Base-by-base conservation (phyloP, 2,329 filamentous ascomycete species). In the Moelleriella libera region DNA sequence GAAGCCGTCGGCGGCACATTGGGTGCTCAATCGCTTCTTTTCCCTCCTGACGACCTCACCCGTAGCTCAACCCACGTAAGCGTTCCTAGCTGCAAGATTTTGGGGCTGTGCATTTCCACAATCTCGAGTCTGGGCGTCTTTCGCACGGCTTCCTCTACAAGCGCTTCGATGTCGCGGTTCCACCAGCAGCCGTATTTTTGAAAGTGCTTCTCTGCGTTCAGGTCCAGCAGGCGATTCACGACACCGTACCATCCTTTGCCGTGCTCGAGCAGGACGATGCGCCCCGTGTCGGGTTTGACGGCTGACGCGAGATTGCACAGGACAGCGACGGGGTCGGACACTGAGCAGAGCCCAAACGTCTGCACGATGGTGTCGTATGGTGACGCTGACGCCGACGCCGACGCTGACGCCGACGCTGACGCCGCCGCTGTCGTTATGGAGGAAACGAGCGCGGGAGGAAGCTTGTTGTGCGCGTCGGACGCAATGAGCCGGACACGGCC, bases 171-270 rank as follows among this genome's bases (percentile, higher is more conserved):
- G 56, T 82, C 78, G 46, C 79, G 67, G 62, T 83, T 83, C 78
- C 78, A 82, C 79, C 79, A 82, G 63, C 79, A 83, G 3, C 79
- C 79, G 56, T 76, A 82, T 54, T 73, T 70, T 28, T 67, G 63
- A 49, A 79, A 80, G 55, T 82, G 79, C 28, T 64, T 62, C 12
- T 63, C 61, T 0, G 79, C 78, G 48, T 71, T 69, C 51, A 63
- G 65, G 61, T 83, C 78, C 32, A 83, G 61, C 14, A 75, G 54
- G 8, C 64, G 61, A 57, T 83, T 82, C 34, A 82, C 62, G 47
- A 75, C 63, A 5, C 67, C 65, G 60, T 68, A 78, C 56, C 62
- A 68, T 12, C 75, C 76, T 50, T 75, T 72, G 29, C 79, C 79
- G 63, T 82, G 79, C 61, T 82, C 79, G 7, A 83, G 62, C 45